A percentile compares a stretch with the other conserved stretches of the same genome.
Conservation (phyloP, 2,329 filamentous ascomycete genomes). For the Aspergillus sp. region DNA sequence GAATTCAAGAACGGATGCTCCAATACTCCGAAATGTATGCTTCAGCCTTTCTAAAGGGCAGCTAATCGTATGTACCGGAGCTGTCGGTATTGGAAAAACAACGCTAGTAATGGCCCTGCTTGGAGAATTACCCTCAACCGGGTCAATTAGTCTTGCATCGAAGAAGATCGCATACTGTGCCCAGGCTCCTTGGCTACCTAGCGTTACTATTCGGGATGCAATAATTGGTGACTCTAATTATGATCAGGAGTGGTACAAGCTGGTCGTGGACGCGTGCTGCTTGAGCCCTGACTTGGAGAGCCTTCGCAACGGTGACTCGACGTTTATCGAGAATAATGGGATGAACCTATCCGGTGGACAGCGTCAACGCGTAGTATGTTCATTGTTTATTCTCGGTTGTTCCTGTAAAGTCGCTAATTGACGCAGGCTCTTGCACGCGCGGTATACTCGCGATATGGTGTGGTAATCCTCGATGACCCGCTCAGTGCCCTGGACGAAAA, state of each 20-base stretch:
- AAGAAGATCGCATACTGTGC: not conserved
- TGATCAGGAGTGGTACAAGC: not conserved
- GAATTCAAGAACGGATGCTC: no score
- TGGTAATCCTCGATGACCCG: not conserved
- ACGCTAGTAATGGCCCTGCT: slow-evolving; percentile 5
- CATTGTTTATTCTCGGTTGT: no score
- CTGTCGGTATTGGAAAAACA: slow-evolving; percentile 12
- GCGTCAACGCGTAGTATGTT: slow-evolving; percentile 3
- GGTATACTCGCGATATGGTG: not conserved
- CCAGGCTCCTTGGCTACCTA: slow-evolving; percentile 6
- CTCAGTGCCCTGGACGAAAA: not conserved
- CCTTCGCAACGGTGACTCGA: not conserved
- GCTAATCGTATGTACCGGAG: not conserved
- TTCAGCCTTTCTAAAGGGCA: not conserved
- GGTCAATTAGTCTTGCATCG: not conserved
- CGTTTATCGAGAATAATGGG: not conserved
- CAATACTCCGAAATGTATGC: not conserved
- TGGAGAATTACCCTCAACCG: slow-evolving; percentile 1
- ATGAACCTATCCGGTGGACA: slow-evolving; percentile 3
- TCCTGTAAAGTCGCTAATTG: not conserved
- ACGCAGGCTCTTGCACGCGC: slow-evolving; percentile 7
- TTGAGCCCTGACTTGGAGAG: not conserved
- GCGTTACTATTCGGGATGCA: not conserved
- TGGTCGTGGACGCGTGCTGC: not conserved
- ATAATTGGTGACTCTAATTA: not conserved